These are phyloP conservation scores for Ampelomyces quisqualis DNA, from an alignment of 2,329 filamentous ascomycete species.

Conservation along the genomic window DNA sequence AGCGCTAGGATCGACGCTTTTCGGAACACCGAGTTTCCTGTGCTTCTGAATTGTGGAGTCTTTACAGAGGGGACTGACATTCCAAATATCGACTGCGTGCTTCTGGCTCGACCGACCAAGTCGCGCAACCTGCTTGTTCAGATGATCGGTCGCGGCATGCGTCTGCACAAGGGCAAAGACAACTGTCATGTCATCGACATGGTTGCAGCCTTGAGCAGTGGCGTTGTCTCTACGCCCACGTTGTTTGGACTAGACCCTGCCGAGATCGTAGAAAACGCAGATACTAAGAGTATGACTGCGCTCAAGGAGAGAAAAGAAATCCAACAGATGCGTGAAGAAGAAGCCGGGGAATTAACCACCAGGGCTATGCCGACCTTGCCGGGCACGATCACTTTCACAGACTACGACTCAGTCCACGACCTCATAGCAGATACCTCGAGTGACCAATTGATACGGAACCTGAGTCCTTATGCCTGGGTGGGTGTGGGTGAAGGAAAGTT, in stretches of 20 bases:
- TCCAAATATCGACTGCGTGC: conserved; percentile 90
- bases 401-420: conserved; percentile 91
- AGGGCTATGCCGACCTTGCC: conserved; percentile 23
- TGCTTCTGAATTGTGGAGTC: conserved; percentile 91
- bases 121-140: conserved; percentile 93
- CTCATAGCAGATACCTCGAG: conserved; percentile 78
- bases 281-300: conserved; percentile 61
- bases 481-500: conserved; percentile 69
- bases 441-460: conserved; percentile 73
- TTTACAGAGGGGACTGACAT: conserved; percentile 98
- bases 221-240: conserved; percentile 87
- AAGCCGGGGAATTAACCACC: conserved; percentile 70
- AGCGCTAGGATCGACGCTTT: conserved; percentile 74
- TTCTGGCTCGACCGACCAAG: conserved; percentile 83
- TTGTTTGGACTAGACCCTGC: conserved; percentile 88
- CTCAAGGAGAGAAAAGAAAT: conserved; percentile 54
- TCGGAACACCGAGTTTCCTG: conserved; percentile 72
- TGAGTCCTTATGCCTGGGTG: conserved; percentile 82
- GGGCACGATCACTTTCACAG: conserved; percentile 72
- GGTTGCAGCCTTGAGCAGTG: conserved; percentile 80
- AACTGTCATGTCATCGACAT: conserved; percentile 97
- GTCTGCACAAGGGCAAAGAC: conserved; percentile 74
- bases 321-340: conserved; percentile 45
- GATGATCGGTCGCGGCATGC: conserved; percentile 96
- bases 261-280: conserved; percentile 69